Base-by-base conservation (phyloP, 1,284 basidiomycete species). In the Phaffia rhodozyma region DNA sequence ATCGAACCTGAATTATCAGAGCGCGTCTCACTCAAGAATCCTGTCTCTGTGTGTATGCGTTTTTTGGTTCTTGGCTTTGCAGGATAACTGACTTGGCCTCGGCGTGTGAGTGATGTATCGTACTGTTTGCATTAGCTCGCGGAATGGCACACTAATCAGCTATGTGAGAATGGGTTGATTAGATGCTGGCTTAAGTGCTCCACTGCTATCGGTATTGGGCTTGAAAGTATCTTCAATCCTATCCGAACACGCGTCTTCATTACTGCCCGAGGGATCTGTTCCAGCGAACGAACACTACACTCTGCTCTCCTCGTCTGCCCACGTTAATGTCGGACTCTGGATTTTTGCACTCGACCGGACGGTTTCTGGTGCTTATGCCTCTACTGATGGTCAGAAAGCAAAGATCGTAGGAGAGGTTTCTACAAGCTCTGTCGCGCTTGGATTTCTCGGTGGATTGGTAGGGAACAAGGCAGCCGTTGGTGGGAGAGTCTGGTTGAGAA, bases 381-480 rank as follows among this genome's bases (percentile, higher is more conserved):
- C 32, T 34, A 38, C 58, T 53, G 5, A 32, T 29, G 0, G 71
- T 69, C 1, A 67, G 68, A 32, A 60, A 75, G 32, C 75, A 72
- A 21, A 72, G 71, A 61, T 62, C 70, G 11, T 63, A 70, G 13
- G 70, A 62, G 0, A 47, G 69, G 4, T 61, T 27, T 47, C 52
- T 18, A 34, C 34, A 30, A 38, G 52, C 18, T 52, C 50, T 48
- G 58, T 63, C 11, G 52, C 55, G 0, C 63, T 76, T 13, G 75
- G 72, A 66, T 77, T 77, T 57, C 71, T 76, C 29, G 80, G 79
- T 0, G 62, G 62, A 0, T 47, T 60, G 68, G 88, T 97, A 87
- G 91, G 91, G 16, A 97, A 97, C 78, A 98, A 98, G 76, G 91
- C 91, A 30, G 93, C 89, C 0, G 91, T 96, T 2, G 93, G 89